phyloP scores from a whole-genome alignment of 2,329 filamentous ascomycete genomes.

The Pseudogymnoascus pannorum region DNA sequence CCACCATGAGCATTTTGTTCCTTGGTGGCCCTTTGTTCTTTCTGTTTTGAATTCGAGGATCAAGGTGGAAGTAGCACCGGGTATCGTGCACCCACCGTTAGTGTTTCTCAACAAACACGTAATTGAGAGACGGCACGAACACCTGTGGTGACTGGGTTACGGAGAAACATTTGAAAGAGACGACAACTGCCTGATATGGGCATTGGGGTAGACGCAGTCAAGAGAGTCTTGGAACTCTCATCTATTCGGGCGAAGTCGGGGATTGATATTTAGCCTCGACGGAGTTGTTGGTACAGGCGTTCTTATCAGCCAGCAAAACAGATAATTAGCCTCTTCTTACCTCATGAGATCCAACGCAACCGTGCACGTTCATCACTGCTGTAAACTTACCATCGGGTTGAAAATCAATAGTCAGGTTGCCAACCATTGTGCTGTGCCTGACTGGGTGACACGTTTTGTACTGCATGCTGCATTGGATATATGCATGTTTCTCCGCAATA shows the following conservation, averaged over 20 bases:
- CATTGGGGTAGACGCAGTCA: neutral
- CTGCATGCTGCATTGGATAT: neutral
- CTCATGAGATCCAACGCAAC: neutral
- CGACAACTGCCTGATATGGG: neutral
- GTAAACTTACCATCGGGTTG: neutral
- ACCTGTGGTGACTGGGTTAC: neutral
- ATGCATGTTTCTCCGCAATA: neutral
- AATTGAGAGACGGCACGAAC: neutral
- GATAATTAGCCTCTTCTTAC: neutral
- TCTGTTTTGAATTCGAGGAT: neutral
- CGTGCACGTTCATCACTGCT: neutral
- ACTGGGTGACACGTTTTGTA: neutral
- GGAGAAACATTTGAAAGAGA: neutral
- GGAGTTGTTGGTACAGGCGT: neutral
- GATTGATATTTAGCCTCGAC: neutral
- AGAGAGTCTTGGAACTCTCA: neutral
- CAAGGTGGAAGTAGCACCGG: neutral
- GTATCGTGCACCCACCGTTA: neutral
- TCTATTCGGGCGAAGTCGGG: neutral
- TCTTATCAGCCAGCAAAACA: neutral
- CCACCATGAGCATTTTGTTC: neutral
- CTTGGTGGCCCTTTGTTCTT: neutral
- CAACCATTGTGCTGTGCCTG: neutral
- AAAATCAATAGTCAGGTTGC: neutral
- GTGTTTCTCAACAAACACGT: constrained; percentile 1